Evolutionary conservation across 768 basidiomycete species (phyloP).

Genomic region (Phylloporus arenicola): DNA sequence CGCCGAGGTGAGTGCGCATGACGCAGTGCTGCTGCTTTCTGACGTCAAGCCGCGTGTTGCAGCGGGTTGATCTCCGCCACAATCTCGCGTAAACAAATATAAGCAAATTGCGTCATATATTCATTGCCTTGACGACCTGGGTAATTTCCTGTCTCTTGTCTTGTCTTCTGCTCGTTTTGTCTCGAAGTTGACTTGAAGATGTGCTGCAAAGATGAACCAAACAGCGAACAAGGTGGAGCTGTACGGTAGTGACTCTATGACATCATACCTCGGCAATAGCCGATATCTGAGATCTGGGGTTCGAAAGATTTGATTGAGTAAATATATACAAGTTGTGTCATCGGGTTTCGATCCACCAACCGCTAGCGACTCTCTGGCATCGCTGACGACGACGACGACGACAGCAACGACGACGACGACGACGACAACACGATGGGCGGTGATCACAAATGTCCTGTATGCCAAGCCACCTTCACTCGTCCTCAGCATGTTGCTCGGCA

Average conservation of each 20-base stretch:
- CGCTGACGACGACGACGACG: constrained; percentile 11
- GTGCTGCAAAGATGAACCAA: not conserved
- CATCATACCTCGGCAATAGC: constrained; percentile 26
- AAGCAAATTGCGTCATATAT: constrained; percentile 26
- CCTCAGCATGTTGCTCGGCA: constrained; percentile 88
- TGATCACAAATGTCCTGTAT: constrained; percentile 84
- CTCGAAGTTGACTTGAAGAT: not conserved
- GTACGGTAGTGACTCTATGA: constrained; percentile 20
- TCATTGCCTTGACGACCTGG: constrained; percentile 32
- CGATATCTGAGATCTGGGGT: constrained; percentile 35
- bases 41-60: constrained; percentile 26
- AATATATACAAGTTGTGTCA: constrained; percentile 38
- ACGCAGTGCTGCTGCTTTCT: constrained; percentile 17
- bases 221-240: not conserved
- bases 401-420: not conserved
- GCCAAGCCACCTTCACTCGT: constrained; percentile 80
- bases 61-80: constrained; percentile 62
- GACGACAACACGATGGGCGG: constrained; percentile 58
- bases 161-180: not conserved
- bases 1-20: constrained; percentile 63
- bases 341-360: constrained; percentile 26
- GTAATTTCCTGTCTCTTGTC: constrained; percentile 1
- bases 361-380: constrained; percentile 18
- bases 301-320: constrained; percentile 22
- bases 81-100: constrained; percentile 41